Percentiles rank a stretch among this genome's conserved stretches.
Conservation (phyloP, 2,329 filamentous ascomycete species). For the Pseudogymnoascus sp. region DNA sequence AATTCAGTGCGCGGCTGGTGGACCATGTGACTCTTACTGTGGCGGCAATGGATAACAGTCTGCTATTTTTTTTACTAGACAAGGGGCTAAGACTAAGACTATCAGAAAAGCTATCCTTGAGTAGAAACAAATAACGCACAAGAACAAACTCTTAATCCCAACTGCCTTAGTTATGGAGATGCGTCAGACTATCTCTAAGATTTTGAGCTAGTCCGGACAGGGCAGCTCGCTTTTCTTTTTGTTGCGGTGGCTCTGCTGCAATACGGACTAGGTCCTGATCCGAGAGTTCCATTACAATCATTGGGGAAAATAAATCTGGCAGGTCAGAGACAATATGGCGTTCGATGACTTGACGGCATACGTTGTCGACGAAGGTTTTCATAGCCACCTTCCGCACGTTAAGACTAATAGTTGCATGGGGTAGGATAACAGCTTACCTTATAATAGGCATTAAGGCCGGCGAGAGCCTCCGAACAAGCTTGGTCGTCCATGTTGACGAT, state of each 20-base stretch:
- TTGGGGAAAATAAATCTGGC: slow-evolving; percentile 19
- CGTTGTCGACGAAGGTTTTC: slow-evolving; percentile 26
- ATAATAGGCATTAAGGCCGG: slow-evolving; percentile 22
- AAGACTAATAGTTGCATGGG: background rate
- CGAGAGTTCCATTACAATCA: slow-evolving; percentile 15
- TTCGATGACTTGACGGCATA: slow-evolving; percentile 25
- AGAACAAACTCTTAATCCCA: background rate
- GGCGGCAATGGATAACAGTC: slow-evolving; percentile 14
- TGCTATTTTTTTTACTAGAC: background rate
- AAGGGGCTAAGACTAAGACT: background rate
- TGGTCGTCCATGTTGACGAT: slow-evolving; percentile 23
- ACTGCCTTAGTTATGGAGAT: background rate
- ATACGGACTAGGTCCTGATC: slow-evolving; percentile 16
- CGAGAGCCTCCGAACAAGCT: slow-evolving; percentile 22
- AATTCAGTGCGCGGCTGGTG: slow-evolving; percentile 15
- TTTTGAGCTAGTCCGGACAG: slow-evolving; percentile 1
- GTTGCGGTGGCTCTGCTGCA: slow-evolving; percentile 15
- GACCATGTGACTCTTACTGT: slow-evolving; percentile 14
- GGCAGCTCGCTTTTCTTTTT: background rate
- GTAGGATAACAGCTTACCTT: slow-evolving; percentile 16
- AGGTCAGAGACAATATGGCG: slow-evolving; percentile 20
- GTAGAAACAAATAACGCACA: background rate
- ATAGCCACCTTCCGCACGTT: slow-evolving; percentile 19
- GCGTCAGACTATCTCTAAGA: background rate
- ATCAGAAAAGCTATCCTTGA: background rate